These are phyloP conservation scores for Podospora anserina DNA, from an alignment of 495 filamentous ascomycete genomes.

Conservation along the genomic window DNA sequence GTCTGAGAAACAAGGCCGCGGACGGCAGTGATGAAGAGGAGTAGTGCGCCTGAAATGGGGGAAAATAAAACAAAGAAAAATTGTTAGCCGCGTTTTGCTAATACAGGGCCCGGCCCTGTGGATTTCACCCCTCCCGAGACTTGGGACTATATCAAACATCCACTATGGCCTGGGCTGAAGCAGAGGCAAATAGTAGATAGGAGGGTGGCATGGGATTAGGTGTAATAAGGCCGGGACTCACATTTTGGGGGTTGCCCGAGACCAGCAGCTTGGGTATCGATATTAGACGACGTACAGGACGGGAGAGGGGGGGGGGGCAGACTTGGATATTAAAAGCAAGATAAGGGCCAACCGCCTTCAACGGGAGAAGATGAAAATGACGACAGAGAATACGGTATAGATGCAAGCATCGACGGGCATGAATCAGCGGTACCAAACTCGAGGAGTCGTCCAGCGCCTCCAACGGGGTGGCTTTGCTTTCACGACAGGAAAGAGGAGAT, in stretches of 20 bases:
- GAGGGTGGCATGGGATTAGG: slow-evolving; percentile 9
- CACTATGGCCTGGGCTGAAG: slow-evolving; percentile 4
- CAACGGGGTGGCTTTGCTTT: not conserved
- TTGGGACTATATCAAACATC: slow-evolving; percentile 6
- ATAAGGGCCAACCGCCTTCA: slow-evolving; percentile 8
- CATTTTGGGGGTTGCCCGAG: slow-evolving; percentile 6
- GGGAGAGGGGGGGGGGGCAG: not conserved
- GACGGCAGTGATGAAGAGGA: slow-evolving; percentile 1
- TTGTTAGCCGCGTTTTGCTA: slow-evolving; percentile 10
- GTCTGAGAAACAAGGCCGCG: not conserved
- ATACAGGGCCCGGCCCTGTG: slow-evolving; percentile 11
- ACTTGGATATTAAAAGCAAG: slow-evolving; percentile 1
- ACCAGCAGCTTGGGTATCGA: slow-evolving; percentile 11
- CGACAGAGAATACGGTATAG: not conserved
- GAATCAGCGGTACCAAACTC: not conserved
- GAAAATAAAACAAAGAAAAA: not conserved
- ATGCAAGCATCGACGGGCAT: not conserved
- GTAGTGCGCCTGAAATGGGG: slow-evolving; percentile 4
- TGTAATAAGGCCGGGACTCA: not conserved
- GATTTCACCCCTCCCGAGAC: slow-evolving; percentile 6
- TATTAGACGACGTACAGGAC: slow-evolving; percentile 1
- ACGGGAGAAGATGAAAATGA: slow-evolving; percentile 3
- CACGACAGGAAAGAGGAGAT: not conserved
- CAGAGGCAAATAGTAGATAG: slow-evolving; percentile 9
- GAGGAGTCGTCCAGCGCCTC: slow-evolving; percentile 10